Conservation (phyloP, 2,329 filamentous ascomycete genomes). For the Rhynchosporium agropyri region DNA sequence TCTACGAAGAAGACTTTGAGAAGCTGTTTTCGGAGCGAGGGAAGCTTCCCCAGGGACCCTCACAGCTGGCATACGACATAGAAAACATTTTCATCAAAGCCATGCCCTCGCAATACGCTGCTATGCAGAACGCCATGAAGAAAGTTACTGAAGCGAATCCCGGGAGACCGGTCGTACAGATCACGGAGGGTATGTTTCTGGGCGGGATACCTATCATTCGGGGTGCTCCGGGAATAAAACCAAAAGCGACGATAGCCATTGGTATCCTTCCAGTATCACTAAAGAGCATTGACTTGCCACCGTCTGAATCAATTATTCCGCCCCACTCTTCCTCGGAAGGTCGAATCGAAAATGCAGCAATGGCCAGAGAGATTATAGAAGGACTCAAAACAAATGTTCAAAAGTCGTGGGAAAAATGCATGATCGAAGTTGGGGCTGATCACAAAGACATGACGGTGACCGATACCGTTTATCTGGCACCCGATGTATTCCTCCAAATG, state of each 20-base stretch:
- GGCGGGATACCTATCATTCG: constrained; percentile 45
- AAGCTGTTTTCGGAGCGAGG: constrained; percentile 30
- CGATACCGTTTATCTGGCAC: constrained; percentile 34
- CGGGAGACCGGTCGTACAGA: constrained; percentile 46
- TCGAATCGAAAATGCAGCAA: constrained; percentile 42
- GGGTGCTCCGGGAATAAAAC: constrained; percentile 46
- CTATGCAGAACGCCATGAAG: constrained; percentile 44
- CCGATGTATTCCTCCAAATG: constrained; percentile 42
- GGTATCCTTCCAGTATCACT: constrained; percentile 45
- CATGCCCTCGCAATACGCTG: constrained; percentile 43
- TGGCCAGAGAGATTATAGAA: constrained; percentile 35
- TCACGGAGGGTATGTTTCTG: constrained; percentile 48
- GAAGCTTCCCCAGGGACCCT: constrained; percentile 33
- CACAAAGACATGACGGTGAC: constrained; percentile 29
- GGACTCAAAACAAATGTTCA: constrained; percentile 19
- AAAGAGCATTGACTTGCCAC: constrained; percentile 46
- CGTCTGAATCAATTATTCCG: constrained; percentile 46
- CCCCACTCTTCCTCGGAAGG: constrained; percentile 46
- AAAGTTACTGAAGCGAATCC: constrained; percentile 42
- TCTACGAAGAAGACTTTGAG: constrained; percentile 36
- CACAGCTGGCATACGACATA: constrained; percentile 43
- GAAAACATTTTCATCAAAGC: constrained; percentile 43
- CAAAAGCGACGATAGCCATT: constrained; percentile 46
- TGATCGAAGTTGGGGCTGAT: constrained; percentile 39
- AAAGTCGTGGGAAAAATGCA: constrained; percentile 25